Base-by-base conservation (phyloP, 306 rosid species). In the Erythrophleum fordii region DNA sequence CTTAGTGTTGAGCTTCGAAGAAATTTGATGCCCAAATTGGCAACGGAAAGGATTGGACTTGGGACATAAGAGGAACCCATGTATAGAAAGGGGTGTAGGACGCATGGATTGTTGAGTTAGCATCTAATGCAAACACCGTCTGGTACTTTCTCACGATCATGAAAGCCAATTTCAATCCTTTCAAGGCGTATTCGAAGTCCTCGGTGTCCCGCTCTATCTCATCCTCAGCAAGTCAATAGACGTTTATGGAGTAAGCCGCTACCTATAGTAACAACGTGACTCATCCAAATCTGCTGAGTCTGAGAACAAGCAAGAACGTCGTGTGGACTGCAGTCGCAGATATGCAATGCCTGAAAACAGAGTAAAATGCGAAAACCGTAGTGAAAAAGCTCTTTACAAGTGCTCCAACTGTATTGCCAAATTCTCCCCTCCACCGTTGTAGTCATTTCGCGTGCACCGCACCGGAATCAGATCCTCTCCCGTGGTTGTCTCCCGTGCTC, bases 11-110 rank as follows among this genome's bases (percentile, higher is more conserved):
- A 69, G 82, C 58, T 69, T 72, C 16, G 22, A 37, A 48, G 65
- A 68, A 45, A 5, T 5, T 26, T 17, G 85, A 52, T 29, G 52
- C n/a, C 17, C 68, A 80, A 77, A 85, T 11, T 60, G 75, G 20
- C 3, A 29, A 42, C 77, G 60, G 35, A 85, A 79, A 84, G 83
- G 60, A 45, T 65, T 23, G 86, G 65, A 65, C 34, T 77, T 77
- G 79, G 86, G 71, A 45, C 17, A 72, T 44, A 59, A 77, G 49
- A 72, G 52, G 82, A 72, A 82, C 23, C 71, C 51, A 26, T 80
- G 81, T 5, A 82, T 51, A 44, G 81, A 77, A 18, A 82, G 31
- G 4, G 79, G 26, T 37, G 66, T 68, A 18, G 71, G 45, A 55
- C 53, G 73, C 86, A 87, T 76, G 14, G 76, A 83, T 34, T 52